phyloP scores from a whole-genome alignment of 2,329 filamentous ascomycete genomes.

The Chrysoporthe deuterocubensis region DNA sequence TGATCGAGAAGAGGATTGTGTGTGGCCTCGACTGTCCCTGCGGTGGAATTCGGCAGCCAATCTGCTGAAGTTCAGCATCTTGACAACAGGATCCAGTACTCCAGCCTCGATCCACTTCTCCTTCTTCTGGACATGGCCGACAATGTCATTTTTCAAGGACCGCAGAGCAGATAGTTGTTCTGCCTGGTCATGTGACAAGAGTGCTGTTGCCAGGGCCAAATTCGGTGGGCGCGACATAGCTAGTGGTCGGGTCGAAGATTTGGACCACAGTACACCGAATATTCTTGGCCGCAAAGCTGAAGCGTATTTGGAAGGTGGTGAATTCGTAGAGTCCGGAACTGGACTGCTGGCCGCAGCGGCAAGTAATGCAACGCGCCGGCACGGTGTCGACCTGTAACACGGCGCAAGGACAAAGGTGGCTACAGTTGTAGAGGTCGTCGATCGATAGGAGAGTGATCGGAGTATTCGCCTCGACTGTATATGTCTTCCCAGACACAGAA shows the following conservation, averaged over 20 bases:
- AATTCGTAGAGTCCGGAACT: neutral
- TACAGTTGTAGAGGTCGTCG: neutral
- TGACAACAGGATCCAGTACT: conserved; percentile 62
- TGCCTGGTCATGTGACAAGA: conserved; percentile 53
- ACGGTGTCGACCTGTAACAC: neutral
- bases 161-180: conserved; percentile 67
- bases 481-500: neutral
- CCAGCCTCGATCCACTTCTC: conserved; percentile 75
- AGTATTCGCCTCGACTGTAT: neutral
- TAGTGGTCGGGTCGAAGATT: neutral
- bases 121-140: conserved; percentile 88
- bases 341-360: neutral
- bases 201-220: conserved; percentile 58
- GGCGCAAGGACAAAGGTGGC: neutral
- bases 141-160: conserved; percentile 82
- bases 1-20: conserved; percentile 38
- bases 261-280: neutral
- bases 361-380: conserved; percentile 4
- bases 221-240: conserved; percentile 59
- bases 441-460: neutral
- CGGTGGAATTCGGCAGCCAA: conserved; percentile 42
- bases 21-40: conserved; percentile 43
- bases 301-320: neutral
- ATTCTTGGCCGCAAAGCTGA: neutral
- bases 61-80: conserved; percentile 46